phyloP scores from a whole-genome alignment of 1,139 yeast species.

The Diutina ranongensis region DNA sequence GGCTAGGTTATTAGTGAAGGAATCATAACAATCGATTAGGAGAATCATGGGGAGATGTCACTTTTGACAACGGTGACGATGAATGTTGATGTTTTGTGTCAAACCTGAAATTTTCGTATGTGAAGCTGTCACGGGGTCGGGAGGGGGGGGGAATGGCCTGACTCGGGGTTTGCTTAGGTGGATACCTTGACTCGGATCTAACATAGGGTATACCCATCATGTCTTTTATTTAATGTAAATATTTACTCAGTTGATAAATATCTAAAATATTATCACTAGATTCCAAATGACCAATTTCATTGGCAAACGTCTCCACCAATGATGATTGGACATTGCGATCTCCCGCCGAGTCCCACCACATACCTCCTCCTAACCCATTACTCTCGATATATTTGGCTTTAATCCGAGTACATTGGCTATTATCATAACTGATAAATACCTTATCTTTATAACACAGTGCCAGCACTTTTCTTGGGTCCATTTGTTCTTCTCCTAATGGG shows the following conservation, averaged over 20 bases:
- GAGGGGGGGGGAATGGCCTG: no score
- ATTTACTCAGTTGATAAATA: not conserved
- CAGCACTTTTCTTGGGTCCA: slow-evolving; percentile 42
- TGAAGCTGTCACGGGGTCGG: no score
- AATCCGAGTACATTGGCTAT: slow-evolving; percentile 32
- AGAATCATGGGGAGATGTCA: slow-evolving; percentile 32
- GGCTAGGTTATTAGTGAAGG: slow-evolving; percentile 78
- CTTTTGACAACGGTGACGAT: not conserved
- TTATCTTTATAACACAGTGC: slow-evolving; percentile 44
- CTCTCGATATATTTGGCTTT: slow-evolving; percentile 51
- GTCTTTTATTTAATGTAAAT: no score
- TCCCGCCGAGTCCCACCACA: slow-evolving; percentile 94
- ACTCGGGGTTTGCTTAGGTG: no score
- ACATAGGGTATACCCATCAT: no score
- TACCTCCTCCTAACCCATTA: slow-evolving; percentile 61
- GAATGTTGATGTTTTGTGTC: no score
- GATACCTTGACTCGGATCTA: no score
- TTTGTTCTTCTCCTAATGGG: slow-evolving; percentile 35
- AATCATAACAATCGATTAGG: slow-evolving; percentile 86
- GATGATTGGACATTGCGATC: slow-evolving; percentile 32
- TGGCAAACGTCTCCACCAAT: slow-evolving; percentile 29
- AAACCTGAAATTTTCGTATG: no score
- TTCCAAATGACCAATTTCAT: slow-evolving; percentile 11
- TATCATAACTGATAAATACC: slow-evolving; percentile 57
- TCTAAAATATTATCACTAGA: not conserved